Base-by-base conservation (phyloP, 148 eudicot genomes). In the Dysphania ambrosioides region DNA sequence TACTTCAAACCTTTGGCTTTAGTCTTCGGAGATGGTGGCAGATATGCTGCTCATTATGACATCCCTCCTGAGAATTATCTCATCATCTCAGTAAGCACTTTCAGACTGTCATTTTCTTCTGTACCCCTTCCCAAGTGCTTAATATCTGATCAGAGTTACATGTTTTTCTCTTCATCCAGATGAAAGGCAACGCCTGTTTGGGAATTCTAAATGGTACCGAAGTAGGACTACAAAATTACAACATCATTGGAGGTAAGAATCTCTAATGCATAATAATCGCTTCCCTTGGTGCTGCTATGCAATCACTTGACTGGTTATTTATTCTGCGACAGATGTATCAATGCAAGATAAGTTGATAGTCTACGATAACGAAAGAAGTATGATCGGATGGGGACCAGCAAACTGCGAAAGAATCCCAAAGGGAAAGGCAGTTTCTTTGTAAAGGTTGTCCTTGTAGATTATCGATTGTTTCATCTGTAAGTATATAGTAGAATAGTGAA, bases 181-280 rank as follows among this genome's bases (percentile, higher is more conserved):
- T 79, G 5, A 88, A 86, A 75, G 99, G 99, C 70, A 95, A 82
- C 62, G 97, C 78, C 65, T 95, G 99, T 80, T 81, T 95, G 85
- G 99, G 99, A 70, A 81, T 95, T 74, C 91, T 95, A 11, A 95
- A 95, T 76, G 99, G 99, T 21, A 89, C 97, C 2, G 99, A 95
- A 76, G 83, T 86, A 24, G 99, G 99, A 36, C 85, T 95, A 30
- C 85, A 82, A 72, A 85, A 83, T 68, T 79, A 75, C 81, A 95
- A 95, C 88, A 79, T 92, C 76, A 89, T 95, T 78, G 99, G 99
- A 90, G 98, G 98, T 95, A 86, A 60, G 69, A 38, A 53, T 47
- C 16, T 15, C 16, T 47, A 47, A 18, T 0, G 18, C 53, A 47
- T 16, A 47, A 47, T 47, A 18, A 18, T 47, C 18, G 5, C 16